Base-by-base conservation (phyloP, 1,139 yeast genomes). In the Suhomyces wounanorum region DNA sequence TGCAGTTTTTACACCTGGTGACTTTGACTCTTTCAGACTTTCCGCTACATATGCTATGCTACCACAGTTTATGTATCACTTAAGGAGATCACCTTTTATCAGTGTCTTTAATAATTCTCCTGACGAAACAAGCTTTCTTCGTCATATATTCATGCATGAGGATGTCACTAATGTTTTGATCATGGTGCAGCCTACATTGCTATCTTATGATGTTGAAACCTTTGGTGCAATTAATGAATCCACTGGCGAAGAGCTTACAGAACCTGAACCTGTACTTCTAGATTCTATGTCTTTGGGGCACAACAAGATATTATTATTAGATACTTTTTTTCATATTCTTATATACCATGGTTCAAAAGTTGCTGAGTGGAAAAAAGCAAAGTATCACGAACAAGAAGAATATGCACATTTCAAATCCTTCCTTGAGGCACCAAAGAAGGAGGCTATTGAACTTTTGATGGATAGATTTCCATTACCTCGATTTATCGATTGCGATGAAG, bases 1-100 rank as follows among this genome's bases (percentile, higher is more conserved):
- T 69, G 97, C 96, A 33, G 95, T 89, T 60, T 94, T 87, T 68
- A 80, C 85, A 56, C 87, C 87, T 63, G 95, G 90, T 54, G 86
- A 81, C 53, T 79, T 92, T 41, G 74, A 78, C 39, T 85, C 96
- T 23, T 94, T 94, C 75, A 77, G 92, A 59, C 75, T 94, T 53
- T 80, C 95, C 0, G 85, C 85, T 53, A 82, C 86, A 60, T 92
- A 87, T 69, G 85, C 95, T 25, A 73, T 91, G 67, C 76, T 85
- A 52, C 94, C 94, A 1, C 94, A 87, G 62, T 87, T 86, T 63
- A 70, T 87, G 63, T 87, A 81, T 66, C 91, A 87, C 66, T 72
- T 87, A 57, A 73, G 92, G 61, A 73, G 94, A 52, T 84, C 90
- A 1, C 87, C 82, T 48, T 83, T 87, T 59, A 73, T 87, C 31